Base-by-base conservation (phyloP, 163 green algal species). In the Smithsoniella earleae region DNA sequence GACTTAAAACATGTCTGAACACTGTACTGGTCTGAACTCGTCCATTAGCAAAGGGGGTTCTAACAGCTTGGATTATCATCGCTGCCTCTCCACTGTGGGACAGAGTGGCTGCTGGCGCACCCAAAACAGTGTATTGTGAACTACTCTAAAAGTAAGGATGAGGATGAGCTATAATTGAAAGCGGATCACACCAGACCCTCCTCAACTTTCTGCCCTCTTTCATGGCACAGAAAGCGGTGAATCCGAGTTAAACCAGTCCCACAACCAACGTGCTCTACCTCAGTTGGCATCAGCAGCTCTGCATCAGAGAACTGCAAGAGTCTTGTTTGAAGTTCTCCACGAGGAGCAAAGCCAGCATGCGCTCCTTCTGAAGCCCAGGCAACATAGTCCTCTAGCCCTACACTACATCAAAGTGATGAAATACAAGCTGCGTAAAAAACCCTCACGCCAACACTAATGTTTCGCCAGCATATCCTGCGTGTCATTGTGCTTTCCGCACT, bases 201-300 rank as follows among this genome's bases (percentile, higher is more conserved):
- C n/a, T n/a, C n/a, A n/a, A n/a, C n/a, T n/a, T n/a, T n/a, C n/a
- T n/a, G n/a, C n/a, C 13, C 76, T 66, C 76, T 81, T 62, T 95
- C 88, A 0, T 79, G 81, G 38, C 80, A 73, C 30, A 97, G 79
- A 76, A 98, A 97, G 55, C 91, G 76, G 80, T 97, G 96, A 75
- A 98, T 96, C 16, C 90, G 83, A 46, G 89, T 84, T 54, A 98
- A 77, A 0, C 92, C 92, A 34, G 74, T 79, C 16, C 92, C 92
- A 77, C 91, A 96, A 2, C 85, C 89, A 25, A 96, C 84, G 72
- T 90, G 82, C 80, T 97, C 92, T 2, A 96, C 85, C 66, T 95
- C 90, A 66, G 86, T 95, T 81, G 91, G 86, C 58, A 69, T 30
- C 1, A 85, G 87, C 27, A 85, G 73, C 69, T 88, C 78, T n/a